Conservation (phyloP, 75 land plant species). For the Adiantum capillusveneris region DNA sequence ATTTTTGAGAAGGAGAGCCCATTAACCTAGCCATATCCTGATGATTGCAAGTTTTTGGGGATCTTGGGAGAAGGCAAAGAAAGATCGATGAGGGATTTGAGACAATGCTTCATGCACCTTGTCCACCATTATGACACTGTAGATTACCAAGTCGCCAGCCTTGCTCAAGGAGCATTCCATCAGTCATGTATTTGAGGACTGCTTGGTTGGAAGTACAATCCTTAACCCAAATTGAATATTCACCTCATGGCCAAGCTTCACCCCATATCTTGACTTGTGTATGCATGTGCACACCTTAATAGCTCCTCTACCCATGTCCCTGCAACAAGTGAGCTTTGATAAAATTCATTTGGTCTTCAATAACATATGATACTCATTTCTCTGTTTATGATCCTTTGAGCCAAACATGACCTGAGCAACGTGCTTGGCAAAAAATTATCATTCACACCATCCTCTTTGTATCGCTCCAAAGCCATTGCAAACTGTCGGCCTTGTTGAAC, state of each 20-base stretch:
- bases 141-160: slow-evolving; percentile 85
- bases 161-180: slow-evolving; percentile 98
- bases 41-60: no score
- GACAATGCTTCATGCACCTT: slow-evolving; percentile 57
- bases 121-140: slow-evolving; percentile 98
- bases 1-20: no score
- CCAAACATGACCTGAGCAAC: slow-evolving; percentile 87
- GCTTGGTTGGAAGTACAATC: slow-evolving; percentile 95
- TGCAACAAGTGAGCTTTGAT: slow-evolving; percentile 64
- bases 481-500: slow-evolving; percentile 89
- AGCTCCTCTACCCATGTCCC: slow-evolving; percentile 73
- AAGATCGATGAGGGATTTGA: no score
- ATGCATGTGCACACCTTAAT: slow-evolving; percentile 98
- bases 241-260: slow-evolving; percentile 98
- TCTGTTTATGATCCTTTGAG: slow-evolving; percentile 51
- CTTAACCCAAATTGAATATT: slow-evolving; percentile 95
- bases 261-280: slow-evolving; percentile 95
- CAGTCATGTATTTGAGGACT: slow-evolving; percentile 92
- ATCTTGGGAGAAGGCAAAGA: no score
- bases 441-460: slow-evolving; percentile 50
- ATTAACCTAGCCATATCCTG: no score
- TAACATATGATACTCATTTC: slow-evolving; percentile 69
- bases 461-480: slow-evolving; percentile 77
- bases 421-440: slow-evolving; percentile 96
- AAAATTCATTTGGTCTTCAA: slow-evolving; percentile 94